Evolutionary conservation across 805 yeast species (phyloP).

Genomic region (Saccharomycopsis sp.): DNA sequence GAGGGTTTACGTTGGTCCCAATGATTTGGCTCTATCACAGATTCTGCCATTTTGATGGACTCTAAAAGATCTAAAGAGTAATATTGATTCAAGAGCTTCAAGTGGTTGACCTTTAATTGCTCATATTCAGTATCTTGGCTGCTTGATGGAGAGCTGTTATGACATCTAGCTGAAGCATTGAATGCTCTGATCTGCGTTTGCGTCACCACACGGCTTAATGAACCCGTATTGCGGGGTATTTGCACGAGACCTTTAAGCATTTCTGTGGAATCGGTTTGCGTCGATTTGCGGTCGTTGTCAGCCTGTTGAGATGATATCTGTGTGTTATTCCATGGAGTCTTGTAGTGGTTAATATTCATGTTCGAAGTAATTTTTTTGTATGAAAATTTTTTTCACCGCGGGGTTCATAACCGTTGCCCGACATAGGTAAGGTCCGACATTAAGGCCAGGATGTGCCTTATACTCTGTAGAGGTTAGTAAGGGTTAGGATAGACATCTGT

Average conservation of each 20-base stretch:
- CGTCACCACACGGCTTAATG: background rate
- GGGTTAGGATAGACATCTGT: too few relatives aligned
- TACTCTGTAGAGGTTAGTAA: too few relatives aligned
- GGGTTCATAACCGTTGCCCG: too few relatives aligned
- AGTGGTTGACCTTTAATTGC: constrained; percentile 25
- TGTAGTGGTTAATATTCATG: background rate
- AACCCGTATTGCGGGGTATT: background rate
- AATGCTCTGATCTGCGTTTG: background rate
- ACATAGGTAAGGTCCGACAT: too few relatives aligned
- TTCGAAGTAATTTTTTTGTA: background rate
- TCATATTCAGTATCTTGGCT: background rate
- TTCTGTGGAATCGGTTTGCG: background rate
- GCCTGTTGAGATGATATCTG: background rate
- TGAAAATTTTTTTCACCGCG: background rate
- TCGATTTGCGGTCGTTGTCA: background rate
- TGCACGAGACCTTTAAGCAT: background rate
- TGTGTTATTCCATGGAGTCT: too few relatives aligned
- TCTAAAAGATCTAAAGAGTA: constrained; percentile 78
- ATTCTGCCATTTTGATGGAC: constrained; percentile 76
- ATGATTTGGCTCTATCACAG: constrained; percentile 60
- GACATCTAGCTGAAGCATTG: background rate
- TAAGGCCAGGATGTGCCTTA: too few relatives aligned
- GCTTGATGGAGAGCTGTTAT: background rate
- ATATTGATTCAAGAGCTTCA: constrained; percentile 50
- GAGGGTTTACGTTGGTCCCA: constrained; percentile 39